Evolutionary conservation across 371 early-diverging fungal species (phyloP).

Genomic region (Blakeslea trispora): DNA sequence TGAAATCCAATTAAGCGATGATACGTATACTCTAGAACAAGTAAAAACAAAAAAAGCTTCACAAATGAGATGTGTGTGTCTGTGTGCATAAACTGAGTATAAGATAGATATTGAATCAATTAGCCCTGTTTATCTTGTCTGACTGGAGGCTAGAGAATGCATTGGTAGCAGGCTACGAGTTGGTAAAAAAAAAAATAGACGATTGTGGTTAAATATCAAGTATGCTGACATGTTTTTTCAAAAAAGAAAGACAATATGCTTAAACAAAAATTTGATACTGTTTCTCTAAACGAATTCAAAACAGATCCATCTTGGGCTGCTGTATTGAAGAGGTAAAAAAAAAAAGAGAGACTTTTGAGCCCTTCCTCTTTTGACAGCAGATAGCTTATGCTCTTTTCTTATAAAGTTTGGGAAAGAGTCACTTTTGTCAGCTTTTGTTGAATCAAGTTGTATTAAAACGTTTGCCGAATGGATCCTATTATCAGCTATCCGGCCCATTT

Average conservation of each 20-base stretch:
- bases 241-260: not conserved
- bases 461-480: conserved; percentile 6
- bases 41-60: not conserved
- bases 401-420: conserved; percentile 5
- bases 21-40: not conserved
- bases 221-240: not conserved
- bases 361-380: too few species aligned
- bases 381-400: not conserved
- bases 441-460: conserved; percentile 9
- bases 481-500: conserved; percentile 21
- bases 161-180: not conserved
- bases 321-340: not conserved
- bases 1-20: not conserved
- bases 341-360: too few species aligned
- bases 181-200: conserved; percentile 3
- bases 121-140: not conserved
- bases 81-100: too few species aligned
- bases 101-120: not conserved
- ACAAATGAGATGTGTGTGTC: too few species aligned
- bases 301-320: not conserved
- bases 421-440: conserved; percentile 10
- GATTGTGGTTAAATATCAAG: too few species aligned
- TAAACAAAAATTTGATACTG: not conserved
- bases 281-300: not conserved
- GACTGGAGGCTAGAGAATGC: not conserved